A percentile compares a stretch with the other conserved stretches of the same genome.
These are phyloP conservation scores for Jatropha multifida DNA, from an alignment of 441 rosid genomes.

Conservation along the genomic window DNA sequence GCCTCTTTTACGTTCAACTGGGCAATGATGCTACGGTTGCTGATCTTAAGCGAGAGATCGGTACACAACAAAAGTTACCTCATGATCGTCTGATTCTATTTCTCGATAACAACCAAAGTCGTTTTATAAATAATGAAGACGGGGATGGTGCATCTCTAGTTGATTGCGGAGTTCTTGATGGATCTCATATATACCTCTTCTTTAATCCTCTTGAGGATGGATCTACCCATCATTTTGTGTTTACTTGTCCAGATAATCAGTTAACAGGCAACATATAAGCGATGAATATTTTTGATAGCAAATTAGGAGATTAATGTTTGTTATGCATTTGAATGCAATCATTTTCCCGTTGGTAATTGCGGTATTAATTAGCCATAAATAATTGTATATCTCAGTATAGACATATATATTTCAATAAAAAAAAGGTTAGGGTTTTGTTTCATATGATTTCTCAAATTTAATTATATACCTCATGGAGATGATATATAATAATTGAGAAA, in stretches of 20 bases:
- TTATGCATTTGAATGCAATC: too few relatives aligned
- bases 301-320: too few relatives aligned
- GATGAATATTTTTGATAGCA: too few relatives aligned
- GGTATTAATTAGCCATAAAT: too few relatives aligned
- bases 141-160: constrained; percentile 23
- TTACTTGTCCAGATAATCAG: constrained; percentile 9
- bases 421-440: too few relatives aligned
- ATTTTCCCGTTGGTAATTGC: too few relatives aligned
- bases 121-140: constrained; percentile 20
- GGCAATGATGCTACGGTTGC: constrained; percentile 46
- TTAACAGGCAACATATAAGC: too few relatives aligned
- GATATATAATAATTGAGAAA: too few relatives aligned
- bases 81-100: constrained; percentile 51
- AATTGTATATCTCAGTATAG: too few relatives aligned
- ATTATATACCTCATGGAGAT: too few relatives aligned
- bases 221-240: constrained; percentile 18
- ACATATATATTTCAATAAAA: too few relatives aligned
- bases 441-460: too few relatives aligned
- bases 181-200: constrained; percentile 61
- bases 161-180: constrained; percentile 51
- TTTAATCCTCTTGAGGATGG: constrained; percentile 41
- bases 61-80: constrained; percentile 42
- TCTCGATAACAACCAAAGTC: constrained; percentile 22
- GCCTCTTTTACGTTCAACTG: constrained; percentile 46
- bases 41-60: constrained; percentile 58